These are phyloP conservation scores for Saccharomyces hybrid DNA, from an alignment of 1,139 yeast genomes.

Conservation along the genomic window DNA sequence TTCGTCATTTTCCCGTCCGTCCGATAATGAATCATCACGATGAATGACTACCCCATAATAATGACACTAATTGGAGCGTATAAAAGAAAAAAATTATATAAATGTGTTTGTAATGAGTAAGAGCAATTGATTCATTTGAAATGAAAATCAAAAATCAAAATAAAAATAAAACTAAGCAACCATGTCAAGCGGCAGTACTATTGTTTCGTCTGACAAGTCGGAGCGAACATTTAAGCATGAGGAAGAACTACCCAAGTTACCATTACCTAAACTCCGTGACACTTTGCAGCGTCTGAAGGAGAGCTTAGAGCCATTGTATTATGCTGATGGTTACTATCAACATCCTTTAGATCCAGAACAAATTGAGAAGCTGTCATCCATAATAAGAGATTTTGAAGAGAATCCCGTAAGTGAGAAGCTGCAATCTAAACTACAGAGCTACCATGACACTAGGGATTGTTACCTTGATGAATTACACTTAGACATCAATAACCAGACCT, in stretches of 20 bases:
- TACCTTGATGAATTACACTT: conserved; percentile 47
- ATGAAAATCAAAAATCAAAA: neutral
- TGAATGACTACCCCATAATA: conserved; percentile 1
- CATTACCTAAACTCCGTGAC: conserved; percentile 20
- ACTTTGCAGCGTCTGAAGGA: conserved; percentile 22
- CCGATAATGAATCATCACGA: neutral
- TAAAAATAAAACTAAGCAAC: neutral
- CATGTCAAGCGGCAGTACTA: neutral
- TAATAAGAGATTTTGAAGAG: conserved; percentile 38
- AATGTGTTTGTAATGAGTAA: neutral
- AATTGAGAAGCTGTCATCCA: conserved; percentile 11
- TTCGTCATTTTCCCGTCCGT: neutral
- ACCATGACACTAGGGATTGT: conserved; percentile 40
- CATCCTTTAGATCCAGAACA: conserved; percentile 25
- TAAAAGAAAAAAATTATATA: neutral
- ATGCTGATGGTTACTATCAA: conserved; percentile 29
- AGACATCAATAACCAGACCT: conserved; percentile 44
- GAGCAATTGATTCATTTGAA: neutral
- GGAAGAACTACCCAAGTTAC: conserved; percentile 21
- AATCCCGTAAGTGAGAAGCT: conserved; percentile 39
- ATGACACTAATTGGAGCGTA: neutral
- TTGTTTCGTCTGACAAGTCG: neutral
- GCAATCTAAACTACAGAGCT: conserved; percentile 46
- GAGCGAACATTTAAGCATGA: conserved; percentile 14
- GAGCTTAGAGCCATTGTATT: conserved; percentile 27